Evolutionary conservation across 768 basidiomycete species (phyloP).

Genomic region (Pleurotus djamor): DNA sequence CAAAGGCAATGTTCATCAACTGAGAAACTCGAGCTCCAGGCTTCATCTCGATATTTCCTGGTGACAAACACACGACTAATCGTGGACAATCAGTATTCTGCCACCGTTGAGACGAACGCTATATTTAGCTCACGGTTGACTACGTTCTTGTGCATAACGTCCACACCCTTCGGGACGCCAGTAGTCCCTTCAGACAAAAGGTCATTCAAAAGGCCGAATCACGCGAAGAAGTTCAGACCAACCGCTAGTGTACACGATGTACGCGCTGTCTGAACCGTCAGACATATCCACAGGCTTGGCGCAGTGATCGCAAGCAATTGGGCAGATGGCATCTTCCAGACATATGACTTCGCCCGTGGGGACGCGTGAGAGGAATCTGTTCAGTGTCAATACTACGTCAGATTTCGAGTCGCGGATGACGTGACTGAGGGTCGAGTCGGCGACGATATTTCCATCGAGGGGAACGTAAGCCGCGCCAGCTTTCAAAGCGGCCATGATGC

Average conservation of each 20-base stretch:
- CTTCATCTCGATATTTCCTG: constrained; percentile 59
- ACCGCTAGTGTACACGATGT: constrained; percentile 57
- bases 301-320: constrained; percentile 21
- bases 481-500: constrained; percentile 43
- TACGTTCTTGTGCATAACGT: constrained; percentile 59
- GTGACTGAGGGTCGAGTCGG: constrained; percentile 38
- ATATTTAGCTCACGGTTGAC: constrained; percentile 43
- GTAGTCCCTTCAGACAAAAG: constrained; percentile 39
- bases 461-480: constrained; percentile 47
- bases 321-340: constrained; percentile 29
- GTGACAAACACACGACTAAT: constrained; percentile 29
- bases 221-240: constrained; percentile 16
- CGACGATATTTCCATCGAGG: constrained; percentile 43
- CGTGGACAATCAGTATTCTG: constrained; percentile 14
- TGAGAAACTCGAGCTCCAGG: constrained; percentile 57
- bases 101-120: not conserved
- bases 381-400: constrained; percentile 31
- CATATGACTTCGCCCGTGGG: constrained; percentile 22
- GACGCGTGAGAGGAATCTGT: constrained; percentile 31
- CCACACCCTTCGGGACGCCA: constrained; percentile 58
- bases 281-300: constrained; percentile 26
- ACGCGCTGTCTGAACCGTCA: constrained; percentile 26
- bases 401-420: constrained; percentile 36
- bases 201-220: not conserved
- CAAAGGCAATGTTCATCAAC: constrained; percentile 62